phyloP scores from a whole-genome alignment of 2,329 filamentous ascomycete genomes.

The Cadophora gregata region DNA sequence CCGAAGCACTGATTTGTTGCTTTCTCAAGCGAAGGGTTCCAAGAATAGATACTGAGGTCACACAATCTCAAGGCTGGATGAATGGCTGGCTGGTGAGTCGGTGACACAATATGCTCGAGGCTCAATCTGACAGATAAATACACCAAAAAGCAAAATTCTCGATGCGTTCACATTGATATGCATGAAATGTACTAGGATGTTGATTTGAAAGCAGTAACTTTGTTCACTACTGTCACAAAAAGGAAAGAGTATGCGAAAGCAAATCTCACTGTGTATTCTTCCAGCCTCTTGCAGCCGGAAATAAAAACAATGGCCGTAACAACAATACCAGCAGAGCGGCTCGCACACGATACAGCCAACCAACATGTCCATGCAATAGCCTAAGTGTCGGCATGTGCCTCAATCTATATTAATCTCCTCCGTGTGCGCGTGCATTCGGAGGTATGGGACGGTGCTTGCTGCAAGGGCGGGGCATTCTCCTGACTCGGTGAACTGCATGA shows the following conservation, averaged over 20 bases:
- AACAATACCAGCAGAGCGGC: too few relatives aligned
- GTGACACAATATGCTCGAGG: not conserved
- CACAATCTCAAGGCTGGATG: not conserved
- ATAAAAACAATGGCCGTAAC: too few relatives aligned
- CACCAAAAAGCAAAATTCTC: not conserved
- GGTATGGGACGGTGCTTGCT: too few relatives aligned
- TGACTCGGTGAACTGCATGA: not conserved
- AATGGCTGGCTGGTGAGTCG: not conserved
- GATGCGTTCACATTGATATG: not conserved
- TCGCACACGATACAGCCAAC: conserved; percentile 1
- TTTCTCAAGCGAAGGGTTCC: not conserved
- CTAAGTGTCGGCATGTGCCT: not conserved
- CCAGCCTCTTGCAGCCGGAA: not conserved
- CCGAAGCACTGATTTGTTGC: too few relatives aligned
- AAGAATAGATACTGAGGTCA: not conserved
- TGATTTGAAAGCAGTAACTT: not conserved
- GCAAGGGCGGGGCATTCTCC: not conserved
- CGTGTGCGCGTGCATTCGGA: not conserved
- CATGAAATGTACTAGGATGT: not conserved
- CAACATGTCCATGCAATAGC: not conserved
- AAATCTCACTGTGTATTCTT: not conserved
- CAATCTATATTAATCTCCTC: conserved; percentile 10
- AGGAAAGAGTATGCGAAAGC: too few relatives aligned
- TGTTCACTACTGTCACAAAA: not conserved
- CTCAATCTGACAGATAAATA: not conserved